Conservation (phyloP, 2,329 filamentous ascomycete species). For the Colletotrichum scovillei region DNA sequence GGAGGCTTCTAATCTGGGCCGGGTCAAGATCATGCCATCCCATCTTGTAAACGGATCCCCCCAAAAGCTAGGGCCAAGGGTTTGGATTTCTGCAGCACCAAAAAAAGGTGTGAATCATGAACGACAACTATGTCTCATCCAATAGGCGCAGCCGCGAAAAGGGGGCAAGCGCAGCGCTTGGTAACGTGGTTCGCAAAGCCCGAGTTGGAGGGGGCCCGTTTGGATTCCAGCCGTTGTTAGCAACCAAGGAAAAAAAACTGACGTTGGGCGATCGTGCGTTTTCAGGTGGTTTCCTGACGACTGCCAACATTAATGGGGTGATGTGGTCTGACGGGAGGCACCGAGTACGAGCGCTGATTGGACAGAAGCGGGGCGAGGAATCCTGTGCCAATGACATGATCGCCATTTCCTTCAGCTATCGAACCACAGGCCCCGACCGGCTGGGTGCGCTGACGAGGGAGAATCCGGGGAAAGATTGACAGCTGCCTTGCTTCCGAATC, state of each 20-base stretch:
- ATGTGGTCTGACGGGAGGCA: slow-evolving; percentile 37
- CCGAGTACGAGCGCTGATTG: slow-evolving; percentile 31
- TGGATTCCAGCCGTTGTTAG: background rate
- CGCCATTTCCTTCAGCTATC: slow-evolving; percentile 25
- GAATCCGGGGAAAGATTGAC: slow-evolving; percentile 29
- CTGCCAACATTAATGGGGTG: slow-evolving; percentile 35
- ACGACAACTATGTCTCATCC: slow-evolving; percentile 18
- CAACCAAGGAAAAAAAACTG: background rate
- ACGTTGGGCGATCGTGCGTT: slow-evolving; percentile 29
- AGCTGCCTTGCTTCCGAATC: slow-evolving; percentile 13
- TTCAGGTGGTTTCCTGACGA: slow-evolving; percentile 29
- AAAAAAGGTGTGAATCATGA: slow-evolving; percentile 1
- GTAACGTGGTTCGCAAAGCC: background rate
- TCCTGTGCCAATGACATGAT: slow-evolving; percentile 33
- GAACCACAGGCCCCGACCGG: slow-evolving; percentile 26
- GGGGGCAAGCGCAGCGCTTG: slow-evolving; percentile 8
- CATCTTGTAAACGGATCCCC: slow-evolving; percentile 23
- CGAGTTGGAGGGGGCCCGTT: background rate
- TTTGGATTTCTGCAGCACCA: slow-evolving; percentile 16
- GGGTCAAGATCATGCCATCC: slow-evolving; percentile 32
- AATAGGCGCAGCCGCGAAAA: slow-evolving; percentile 31
- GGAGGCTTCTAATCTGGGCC: slow-evolving; percentile 24
- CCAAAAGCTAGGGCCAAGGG: slow-evolving; percentile 7
- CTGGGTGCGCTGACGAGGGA: slow-evolving; percentile 17
- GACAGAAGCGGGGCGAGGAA: slow-evolving; percentile 11